Evolutionary conservation across 208 protist species (phyloP).

Genomic region (Crithidia mellificae): DNA sequence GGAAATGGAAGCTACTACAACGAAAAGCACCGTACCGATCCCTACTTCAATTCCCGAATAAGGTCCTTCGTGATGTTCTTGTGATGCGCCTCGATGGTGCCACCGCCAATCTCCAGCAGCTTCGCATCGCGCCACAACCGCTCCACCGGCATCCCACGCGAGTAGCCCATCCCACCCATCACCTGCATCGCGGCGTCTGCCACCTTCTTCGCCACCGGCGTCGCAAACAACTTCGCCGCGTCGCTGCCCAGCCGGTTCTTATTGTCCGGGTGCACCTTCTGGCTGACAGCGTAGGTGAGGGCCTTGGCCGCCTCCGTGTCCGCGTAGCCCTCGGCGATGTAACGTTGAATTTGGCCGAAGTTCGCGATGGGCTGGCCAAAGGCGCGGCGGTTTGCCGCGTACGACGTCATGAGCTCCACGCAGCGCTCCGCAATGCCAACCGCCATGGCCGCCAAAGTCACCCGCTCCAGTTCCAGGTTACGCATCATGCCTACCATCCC

Average conservation of each 20-base stretch:
- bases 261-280: slow-evolving; percentile 54
- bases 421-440: slow-evolving; percentile 81
- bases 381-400: slow-evolving; percentile 88
- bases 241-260: slow-evolving; percentile 88
- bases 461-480: slow-evolving; percentile 80
- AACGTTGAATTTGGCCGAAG: slow-evolving; percentile 95
- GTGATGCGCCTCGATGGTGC: slow-evolving; percentile 82
- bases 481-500: slow-evolving; percentile 82
- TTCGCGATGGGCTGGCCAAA: slow-evolving; percentile 91
- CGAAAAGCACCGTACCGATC: too few relatives aligned
- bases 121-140: slow-evolving; percentile 96
- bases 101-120: slow-evolving; percentile 93
- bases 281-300: slow-evolving; percentile 91
- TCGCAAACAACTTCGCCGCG: slow-evolving; percentile 93
- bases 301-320: slow-evolving; percentile 82
- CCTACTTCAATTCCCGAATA: slow-evolving; percentile 29
- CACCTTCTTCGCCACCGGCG: slow-evolving; percentile 93
- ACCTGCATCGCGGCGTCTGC: slow-evolving; percentile 95
- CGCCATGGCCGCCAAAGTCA: slow-evolving; percentile 80
- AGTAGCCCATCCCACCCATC: slow-evolving; percentile 96
- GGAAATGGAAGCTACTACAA: neutral
- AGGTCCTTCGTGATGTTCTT: slow-evolving; percentile 85
- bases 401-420: slow-evolving; percentile 80
- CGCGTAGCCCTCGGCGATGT: slow-evolving; percentile 95
- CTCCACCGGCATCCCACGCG: slow-evolving; percentile 94